A percentile compares a stretch with the other conserved stretches of the same genome.
Conservation (phyloP, 345 rosid genomes). For the Kernera saxatilis region DNA sequence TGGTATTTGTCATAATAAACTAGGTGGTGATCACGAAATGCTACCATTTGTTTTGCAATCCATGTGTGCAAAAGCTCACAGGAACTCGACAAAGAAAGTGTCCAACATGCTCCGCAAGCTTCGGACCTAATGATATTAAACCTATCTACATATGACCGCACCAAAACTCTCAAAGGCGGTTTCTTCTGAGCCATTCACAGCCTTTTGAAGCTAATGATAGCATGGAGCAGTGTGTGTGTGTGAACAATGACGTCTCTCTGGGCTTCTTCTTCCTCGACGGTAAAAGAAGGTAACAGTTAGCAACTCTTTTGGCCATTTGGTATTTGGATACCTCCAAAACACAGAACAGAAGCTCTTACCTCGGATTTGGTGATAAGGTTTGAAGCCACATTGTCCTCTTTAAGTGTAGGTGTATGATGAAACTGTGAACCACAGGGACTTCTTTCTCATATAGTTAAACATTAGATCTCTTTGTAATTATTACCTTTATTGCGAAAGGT, state of each 20-base stretch:
- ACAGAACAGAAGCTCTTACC: neutral
- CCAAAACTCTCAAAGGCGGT: neutral
- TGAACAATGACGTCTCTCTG: neutral
- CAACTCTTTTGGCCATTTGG: neutral
- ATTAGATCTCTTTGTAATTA: slow-evolving; percentile 3
- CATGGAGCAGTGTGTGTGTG: neutral
- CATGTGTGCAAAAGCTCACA: slow-evolving; percentile 66
- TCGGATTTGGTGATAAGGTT: neutral
- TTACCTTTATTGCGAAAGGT: neutral
- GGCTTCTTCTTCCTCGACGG: neutral
- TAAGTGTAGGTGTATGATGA: neutral
- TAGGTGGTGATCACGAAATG: slow-evolving; percentile 97
- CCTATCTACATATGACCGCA: slow-evolving; percentile 77
- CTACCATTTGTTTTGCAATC: slow-evolving; percentile 88
- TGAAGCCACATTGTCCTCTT: neutral
- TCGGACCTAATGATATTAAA: slow-evolving; percentile 84
- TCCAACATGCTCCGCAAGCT: slow-evolving; percentile 74
- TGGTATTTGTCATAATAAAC: slow-evolving; percentile 19
- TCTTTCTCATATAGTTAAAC: neutral
- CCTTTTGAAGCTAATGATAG: neutral
- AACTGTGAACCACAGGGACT: neutral
- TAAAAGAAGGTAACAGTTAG: neutral
- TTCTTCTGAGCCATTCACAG: neutral
- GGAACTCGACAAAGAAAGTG: slow-evolving; percentile 87
- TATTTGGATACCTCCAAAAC: neutral